Conservation (phyloP, 495 filamentous ascomycete species). For the Daldinia loculata region DNA sequence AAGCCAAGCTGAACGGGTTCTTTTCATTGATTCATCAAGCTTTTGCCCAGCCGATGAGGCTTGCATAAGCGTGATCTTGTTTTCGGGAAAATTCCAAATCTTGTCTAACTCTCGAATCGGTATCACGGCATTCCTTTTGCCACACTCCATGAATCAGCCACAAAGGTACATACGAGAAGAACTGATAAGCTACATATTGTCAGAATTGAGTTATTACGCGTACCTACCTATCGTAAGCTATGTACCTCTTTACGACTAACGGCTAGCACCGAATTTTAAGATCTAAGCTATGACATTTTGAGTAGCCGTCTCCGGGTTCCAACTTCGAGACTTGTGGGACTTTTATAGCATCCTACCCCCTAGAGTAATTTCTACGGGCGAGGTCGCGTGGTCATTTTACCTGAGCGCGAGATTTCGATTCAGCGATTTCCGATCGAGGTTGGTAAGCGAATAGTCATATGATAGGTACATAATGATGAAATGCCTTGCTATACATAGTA, state of each 20-base stretch:
- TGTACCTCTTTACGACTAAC: background rate
- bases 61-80: conserved; percentile 24
- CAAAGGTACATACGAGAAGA: background rate
- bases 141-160: background rate
- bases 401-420: conserved; percentile 31
- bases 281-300: conserved; percentile 24
- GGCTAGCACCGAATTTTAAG: conserved; percentile 2
- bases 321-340: conserved; percentile 5
- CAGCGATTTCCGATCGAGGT: background rate
- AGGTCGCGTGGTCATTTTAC: conserved; percentile 5
- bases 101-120: conserved; percentile 1
- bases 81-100: conserved; percentile 31
- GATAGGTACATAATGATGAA: conserved; percentile 16
- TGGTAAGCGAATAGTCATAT: background rate
- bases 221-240: background rate
- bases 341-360: conserved; percentile 10
- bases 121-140: conserved; percentile 19
- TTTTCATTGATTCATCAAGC: conserved; percentile 19
- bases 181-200: background rate
- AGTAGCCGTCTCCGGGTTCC: conserved; percentile 31
- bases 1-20: conserved; percentile 18
- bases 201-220: background rate
- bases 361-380: background rate
- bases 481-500: background rate
- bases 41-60: conserved; percentile 37